phyloP scores from a whole-genome alignment of 2,329 filamentous ascomycete genomes.

The Clonostachys byssicola region DNA sequence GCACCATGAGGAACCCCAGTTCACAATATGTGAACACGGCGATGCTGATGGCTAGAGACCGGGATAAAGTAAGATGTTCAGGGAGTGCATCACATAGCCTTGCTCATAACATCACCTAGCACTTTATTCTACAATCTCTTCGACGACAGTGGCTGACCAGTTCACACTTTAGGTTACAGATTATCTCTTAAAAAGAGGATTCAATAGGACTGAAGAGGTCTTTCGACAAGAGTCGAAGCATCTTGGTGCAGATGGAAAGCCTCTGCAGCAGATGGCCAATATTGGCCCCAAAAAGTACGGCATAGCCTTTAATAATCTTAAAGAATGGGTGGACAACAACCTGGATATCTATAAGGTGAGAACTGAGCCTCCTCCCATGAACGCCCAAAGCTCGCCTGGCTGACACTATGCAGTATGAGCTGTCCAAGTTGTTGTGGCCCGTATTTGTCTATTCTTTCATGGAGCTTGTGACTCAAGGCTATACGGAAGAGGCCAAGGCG shows the following conservation, averaged over 20 bases:
- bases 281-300: slow-evolving; percentile 72
- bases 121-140: not conserved
- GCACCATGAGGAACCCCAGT: too few species aligned
- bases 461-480: slow-evolving; percentile 69
- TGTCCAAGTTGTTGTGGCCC: slow-evolving; percentile 86
- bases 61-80: too few species aligned
- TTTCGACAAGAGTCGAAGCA: slow-evolving; percentile 87
- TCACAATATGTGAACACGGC: too few species aligned
- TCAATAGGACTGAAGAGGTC: slow-evolving; percentile 86
- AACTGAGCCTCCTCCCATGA: not conserved
- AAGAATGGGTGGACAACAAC: slow-evolving; percentile 84
- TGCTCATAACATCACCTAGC: not conserved
- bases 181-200: slow-evolving; percentile 93
- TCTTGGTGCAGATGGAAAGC: slow-evolving; percentile 75
- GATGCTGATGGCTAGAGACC: too few species aligned
- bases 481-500: slow-evolving; percentile 64
- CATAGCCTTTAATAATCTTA: slow-evolving; percentile 69
- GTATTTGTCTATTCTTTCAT: slow-evolving; percentile 92
- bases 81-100: not conserved
- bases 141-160: not conserved
- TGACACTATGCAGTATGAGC: slow-evolving; percentile 62
- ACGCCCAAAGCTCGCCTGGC: not conserved
- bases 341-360: slow-evolving; percentile 88
- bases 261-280: slow-evolving; percentile 66
- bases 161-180: slow-evolving; percentile 64